Conservation (phyloP, 306 rosid species). For the Macrotyloma uniflorum region DNA sequence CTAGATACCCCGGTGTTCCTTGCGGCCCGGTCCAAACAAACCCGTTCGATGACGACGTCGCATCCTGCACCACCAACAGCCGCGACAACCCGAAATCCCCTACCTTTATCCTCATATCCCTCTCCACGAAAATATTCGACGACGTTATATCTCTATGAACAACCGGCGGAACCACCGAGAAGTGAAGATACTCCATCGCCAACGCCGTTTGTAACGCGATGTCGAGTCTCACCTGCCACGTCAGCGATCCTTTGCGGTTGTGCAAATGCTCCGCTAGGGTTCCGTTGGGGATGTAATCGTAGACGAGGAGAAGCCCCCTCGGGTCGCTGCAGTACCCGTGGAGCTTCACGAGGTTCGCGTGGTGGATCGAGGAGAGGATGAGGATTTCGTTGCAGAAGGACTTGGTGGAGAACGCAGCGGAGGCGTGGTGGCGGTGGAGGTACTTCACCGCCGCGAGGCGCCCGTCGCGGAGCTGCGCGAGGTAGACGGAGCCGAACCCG, state of each 20-base stretch:
- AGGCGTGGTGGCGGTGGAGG: constrained; percentile 68
- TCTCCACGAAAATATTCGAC: constrained; percentile 79
- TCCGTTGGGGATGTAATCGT: constrained; percentile 89
- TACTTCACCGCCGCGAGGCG: constrained; percentile 80
- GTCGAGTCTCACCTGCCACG: constrained; percentile 76
- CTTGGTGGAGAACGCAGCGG: constrained; percentile 65
- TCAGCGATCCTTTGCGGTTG: constrained; percentile 50
- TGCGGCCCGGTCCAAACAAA: constrained; percentile 97
- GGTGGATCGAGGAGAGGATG: constrained; percentile 81
- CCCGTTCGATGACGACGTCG: constrained; percentile 55
- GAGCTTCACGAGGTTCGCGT: constrained; percentile 87
- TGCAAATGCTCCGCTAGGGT: constrained; percentile 90
- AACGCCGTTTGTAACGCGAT: constrained; percentile 82
- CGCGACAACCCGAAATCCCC: constrained; percentile 97
- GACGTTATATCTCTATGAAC: constrained; percentile 95
- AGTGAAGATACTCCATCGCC: constrained; percentile 95
- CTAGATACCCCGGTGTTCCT: constrained; percentile 95
- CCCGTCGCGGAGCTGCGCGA: constrained; percentile 74
- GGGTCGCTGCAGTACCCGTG: constrained; percentile 97
- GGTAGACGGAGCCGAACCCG: constrained; percentile 87
- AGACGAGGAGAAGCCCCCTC: constrained; percentile 74
- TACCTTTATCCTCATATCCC: constrained; percentile 84
- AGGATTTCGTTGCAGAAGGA: constrained; percentile 94
- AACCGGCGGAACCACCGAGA: constrained; percentile 72
- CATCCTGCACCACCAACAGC: constrained; percentile 62